Evolutionary conservation across 768 basidiomycete species (phyloP).

Genomic region (Naganishia vaughanmartiniae): DNA sequence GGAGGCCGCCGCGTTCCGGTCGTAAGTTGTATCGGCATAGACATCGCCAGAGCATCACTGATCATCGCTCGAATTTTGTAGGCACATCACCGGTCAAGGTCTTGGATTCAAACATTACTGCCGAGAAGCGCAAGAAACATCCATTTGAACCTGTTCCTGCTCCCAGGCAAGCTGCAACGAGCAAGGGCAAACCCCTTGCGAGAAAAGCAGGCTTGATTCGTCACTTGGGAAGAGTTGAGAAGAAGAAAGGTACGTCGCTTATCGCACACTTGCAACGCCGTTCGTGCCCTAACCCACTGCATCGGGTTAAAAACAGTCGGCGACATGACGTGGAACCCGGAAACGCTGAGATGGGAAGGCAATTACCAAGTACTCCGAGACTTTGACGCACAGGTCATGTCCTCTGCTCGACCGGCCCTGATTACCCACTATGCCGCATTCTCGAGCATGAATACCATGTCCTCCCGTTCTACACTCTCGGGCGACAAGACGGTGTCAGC

Average conservation of each 20-base stretch:
- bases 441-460: slow-evolving; percentile 56
- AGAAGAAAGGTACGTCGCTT: slow-evolving; percentile 47
- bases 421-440: slow-evolving; percentile 77
- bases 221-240: slow-evolving; percentile 46
- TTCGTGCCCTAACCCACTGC: not conserved
- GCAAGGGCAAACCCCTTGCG: slow-evolving; percentile 3
- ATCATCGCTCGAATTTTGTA: not conserved
- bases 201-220: slow-evolving; percentile 40
- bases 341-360: slow-evolving; percentile 88
- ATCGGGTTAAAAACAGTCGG: slow-evolving; percentile 60
- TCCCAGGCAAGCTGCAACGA: slow-evolving; percentile 17
- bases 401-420: slow-evolving; percentile 79
- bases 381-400: slow-evolving; percentile 77
- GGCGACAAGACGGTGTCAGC: slow-evolving; percentile 5
- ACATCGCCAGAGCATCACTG: not conserved
- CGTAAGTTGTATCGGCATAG: not conserved
- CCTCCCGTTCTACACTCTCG: slow-evolving; percentile 52
- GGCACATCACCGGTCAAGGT: not conserved
- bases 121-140: slow-evolving; percentile 32
- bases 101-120: not conserved
- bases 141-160: not conserved
- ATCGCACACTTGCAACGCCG: not conserved
- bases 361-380: slow-evolving; percentile 88
- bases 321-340: slow-evolving; percentile 97
- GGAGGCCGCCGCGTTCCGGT: slow-evolving; percentile 2